Evolutionary conservation across 2,329 filamentous ascomycete species (phyloP), one percentile per base, ranked within the genome.

Genomic region (Exophiala sp.): DNA sequence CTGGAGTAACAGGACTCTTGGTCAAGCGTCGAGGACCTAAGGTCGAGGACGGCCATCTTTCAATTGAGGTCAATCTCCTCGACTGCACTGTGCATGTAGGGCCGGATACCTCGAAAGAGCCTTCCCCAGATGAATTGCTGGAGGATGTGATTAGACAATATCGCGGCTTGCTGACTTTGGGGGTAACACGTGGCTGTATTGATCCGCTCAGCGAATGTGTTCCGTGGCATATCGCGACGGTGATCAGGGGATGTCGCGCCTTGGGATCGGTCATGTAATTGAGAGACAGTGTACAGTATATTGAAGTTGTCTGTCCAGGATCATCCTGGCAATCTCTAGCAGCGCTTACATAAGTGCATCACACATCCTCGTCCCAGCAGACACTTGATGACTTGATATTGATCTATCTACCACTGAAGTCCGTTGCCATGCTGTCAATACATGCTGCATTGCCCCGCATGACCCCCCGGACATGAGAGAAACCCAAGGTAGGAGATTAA

Each of bases 141-240:
- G 71, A 66, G 47, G 74, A 76, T 41, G 63, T 71, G 7, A 59
- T 77, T 20, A 62, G 63, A 8, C 75, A 73, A 67, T 77, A 75
- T 61, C 71, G 73, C 38, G 73, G 74, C 51, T 62, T 78, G 14
- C 67, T 68, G 10, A 72, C 69, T 32, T 66, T 78, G 49, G 71
- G 73, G 20, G 69, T 72, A 36, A 67, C 68, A 41, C 68, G 71
- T 60, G 73, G 74, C 32, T 70, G 72, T n/a, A 64, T 68, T 42
- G 69, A 70, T 57, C 69, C 71, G 35, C 68, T 70, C 54, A 62
- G 62, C n/a, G 71, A 63, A 39, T 58, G 72, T n/a, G 53, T 77
- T 39, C 75, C 75, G 24, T 77, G 74, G 73, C 75, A 78, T 62
- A 69, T 78, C 52, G 72, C 71, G 29, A 75, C 73, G 0, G 72